Conservation (phyloP, 257 asterid genomes). For the Solanum chilense region DNA sequence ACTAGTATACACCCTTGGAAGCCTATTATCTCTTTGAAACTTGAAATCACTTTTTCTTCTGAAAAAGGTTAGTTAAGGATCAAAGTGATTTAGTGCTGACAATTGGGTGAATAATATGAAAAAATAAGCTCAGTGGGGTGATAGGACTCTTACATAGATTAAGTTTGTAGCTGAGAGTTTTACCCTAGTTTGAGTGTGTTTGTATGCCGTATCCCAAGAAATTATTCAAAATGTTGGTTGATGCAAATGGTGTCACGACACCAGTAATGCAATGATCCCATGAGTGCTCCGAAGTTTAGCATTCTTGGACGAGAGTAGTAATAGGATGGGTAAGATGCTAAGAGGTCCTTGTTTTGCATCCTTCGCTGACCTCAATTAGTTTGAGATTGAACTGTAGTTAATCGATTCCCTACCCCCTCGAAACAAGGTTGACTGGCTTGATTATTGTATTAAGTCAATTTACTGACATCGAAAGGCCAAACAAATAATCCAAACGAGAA, state of each 20-base stretch:
- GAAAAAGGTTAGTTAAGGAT: neutral
- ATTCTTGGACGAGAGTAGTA: neutral
- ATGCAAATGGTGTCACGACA: neutral
- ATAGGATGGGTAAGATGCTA: neutral
- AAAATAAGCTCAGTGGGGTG: neutral
- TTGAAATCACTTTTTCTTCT: neutral
- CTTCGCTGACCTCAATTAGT: neutral
- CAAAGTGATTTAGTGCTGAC: neutral
- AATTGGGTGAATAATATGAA: neutral
- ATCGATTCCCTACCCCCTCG: neutral
- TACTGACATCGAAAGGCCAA: neutral
- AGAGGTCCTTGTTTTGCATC: neutral
- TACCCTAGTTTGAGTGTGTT: neutral
- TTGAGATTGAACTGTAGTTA: neutral
- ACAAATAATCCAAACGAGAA: neutral
- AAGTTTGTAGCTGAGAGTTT: neutral
- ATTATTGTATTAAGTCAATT: neutral
- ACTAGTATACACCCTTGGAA: accelerated
- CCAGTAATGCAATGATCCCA: neutral
- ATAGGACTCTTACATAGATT: neutral
- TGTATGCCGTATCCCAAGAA: neutral
- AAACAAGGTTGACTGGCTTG: neutral
- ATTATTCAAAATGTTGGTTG: neutral
- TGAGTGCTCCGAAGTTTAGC: neutral
- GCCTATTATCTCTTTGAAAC: neutral